These are phyloP conservation scores for Neocatenulostroma microsporum DNA, from an alignment of 2,329 filamentous ascomycete genomes.

Conservation along the genomic window DNA sequence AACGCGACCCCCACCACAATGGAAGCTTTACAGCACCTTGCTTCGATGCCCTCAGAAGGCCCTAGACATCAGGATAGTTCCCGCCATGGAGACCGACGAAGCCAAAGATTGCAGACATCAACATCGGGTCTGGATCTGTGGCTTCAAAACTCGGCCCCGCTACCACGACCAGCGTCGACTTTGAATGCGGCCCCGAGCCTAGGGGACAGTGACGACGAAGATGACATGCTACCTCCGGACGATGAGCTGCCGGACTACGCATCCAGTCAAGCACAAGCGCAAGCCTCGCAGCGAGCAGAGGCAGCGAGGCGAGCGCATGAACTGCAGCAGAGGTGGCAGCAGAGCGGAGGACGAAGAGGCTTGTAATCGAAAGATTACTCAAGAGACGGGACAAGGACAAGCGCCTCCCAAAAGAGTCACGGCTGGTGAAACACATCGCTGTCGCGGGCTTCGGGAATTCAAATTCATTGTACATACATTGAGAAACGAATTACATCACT, in stretches of 20 bases:
- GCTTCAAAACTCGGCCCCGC: no score
- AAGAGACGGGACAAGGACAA: no score
- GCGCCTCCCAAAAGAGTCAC: no score
- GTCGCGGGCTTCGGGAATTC: no score
- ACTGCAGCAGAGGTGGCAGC: conserved; percentile 38
- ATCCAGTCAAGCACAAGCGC: conserved; percentile 41
- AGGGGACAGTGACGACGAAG: conserved; percentile 10
- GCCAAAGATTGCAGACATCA: conserved; percentile 9
- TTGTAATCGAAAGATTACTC: no score
- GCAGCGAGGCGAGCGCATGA: conserved; percentile 39
- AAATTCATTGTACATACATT: no score
- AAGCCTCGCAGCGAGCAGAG: conserved; percentile 31
- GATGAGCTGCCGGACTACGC: conserved; percentile 42
- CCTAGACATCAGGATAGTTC: neutral
- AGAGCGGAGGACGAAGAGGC: no score
- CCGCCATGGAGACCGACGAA: conserved; percentile 2
- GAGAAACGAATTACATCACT: no score
- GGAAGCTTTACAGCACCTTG: conserved; percentile 20
- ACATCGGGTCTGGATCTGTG: conserved; percentile 15
- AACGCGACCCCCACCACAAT: conserved; percentile 21
- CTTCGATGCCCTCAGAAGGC: conserved; percentile 19
- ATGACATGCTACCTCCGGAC: conserved; percentile 22
- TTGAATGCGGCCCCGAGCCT: neutral
- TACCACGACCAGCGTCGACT: conserved; percentile 8
- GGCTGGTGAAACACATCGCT: no score